Evolutionary conservation across 441 rosid species (phyloP), one percentile per base, ranked within the genome.

Genomic region (Pelargonium cotyledonis): DNA sequence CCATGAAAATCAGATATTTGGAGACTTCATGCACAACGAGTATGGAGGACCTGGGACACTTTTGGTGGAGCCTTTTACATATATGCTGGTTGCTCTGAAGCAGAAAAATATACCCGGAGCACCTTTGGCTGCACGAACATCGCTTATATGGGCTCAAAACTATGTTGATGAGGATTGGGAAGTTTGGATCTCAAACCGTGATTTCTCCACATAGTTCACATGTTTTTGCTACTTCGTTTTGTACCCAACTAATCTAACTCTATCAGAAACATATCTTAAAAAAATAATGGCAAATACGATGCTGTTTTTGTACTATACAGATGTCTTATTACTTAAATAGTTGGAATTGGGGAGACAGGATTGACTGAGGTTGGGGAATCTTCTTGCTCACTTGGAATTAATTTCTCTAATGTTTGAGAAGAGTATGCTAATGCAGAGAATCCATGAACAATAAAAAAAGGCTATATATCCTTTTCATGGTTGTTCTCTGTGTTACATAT

Each of bases 1-100:
- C 65, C 68, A 31, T 62, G 68, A 71, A 68, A 60, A 67, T 49
- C 79, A 81, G 85, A 75, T 79, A 69, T 77, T 84, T 70, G 61
- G 76, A 66, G 55, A 72, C 18, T 83, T 82, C 78, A 68, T 86
- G 69, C 83, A 65, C 57, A 49, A 49, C 15, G 58, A 83, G 66
- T 79, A 55, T 64, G 84, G 80, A 77, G 85, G 88, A 69, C 57
- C 82, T 1, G 78, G 84, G 65, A 79, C 85, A 57, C 72, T 78
- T 66, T 31, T 65, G 79, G 83, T 76, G 73, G 84, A 85, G 75
- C 87, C 86, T 51, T 79, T 79, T 19, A 76, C 57, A 12, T 14
- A 12, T 49, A 49, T 49, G 57, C 57, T 49, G 16, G 15, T 49
- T 49, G 57, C 16, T 14, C 57, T 49, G 6, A 49, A 49, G 57